These are phyloP conservation scores for Dittrichia graveolens DNA, from an alignment of 129 eudicot genomes.

Conservation along the genomic window DNA sequence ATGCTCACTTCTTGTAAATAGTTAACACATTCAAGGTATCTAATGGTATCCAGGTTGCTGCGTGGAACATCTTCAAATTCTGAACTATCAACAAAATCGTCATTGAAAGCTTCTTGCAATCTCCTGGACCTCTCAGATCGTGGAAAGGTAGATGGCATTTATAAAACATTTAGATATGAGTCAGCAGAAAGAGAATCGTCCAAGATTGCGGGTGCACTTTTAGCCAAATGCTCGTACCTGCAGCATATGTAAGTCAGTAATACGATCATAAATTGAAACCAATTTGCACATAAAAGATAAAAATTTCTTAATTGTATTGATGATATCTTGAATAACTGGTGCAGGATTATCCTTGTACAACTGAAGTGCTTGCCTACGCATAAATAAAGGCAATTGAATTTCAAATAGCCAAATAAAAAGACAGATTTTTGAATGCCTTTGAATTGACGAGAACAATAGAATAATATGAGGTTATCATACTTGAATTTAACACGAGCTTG, in stretches of 20 bases:
- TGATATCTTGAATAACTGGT: conserved; percentile 74
- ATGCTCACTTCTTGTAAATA: conserved; percentile 90
- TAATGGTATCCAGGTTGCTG: conserved; percentile 79
- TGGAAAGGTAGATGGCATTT: conserved; percentile 97
- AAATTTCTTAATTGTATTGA: conserved; percentile 88
- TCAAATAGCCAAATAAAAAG: conserved; percentile 4
- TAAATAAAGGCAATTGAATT: conserved; percentile 16
- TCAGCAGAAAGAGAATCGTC: conserved; percentile 99
- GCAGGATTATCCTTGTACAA: conserved; percentile 73
- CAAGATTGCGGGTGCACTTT: conserved; percentile 95
- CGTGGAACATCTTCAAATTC: conserved; percentile 83
- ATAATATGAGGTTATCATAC: conserved; percentile 47
- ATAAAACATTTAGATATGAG: conserved; percentile 93
- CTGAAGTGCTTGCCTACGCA: conserved; percentile 93
- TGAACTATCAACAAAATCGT: conserved; percentile 38
- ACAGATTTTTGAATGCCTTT: conserved; percentile 13
- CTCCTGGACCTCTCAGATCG: conserved; percentile 90
- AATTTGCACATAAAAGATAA: too few species aligned
- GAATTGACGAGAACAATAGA: conserved; percentile 72
- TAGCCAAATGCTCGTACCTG: conserved; percentile 97
- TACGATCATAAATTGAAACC: conserved; percentile 3
- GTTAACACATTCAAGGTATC: conserved; percentile 87
- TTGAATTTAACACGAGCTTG: conserved; percentile 98
- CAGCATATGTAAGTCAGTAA: conserved; percentile 21
- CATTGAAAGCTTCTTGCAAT: conserved; percentile 61